These are phyloP conservation scores for Solanum acaule DNA, from an alignment of 257 asterid species.

Conservation along the genomic window DNA sequence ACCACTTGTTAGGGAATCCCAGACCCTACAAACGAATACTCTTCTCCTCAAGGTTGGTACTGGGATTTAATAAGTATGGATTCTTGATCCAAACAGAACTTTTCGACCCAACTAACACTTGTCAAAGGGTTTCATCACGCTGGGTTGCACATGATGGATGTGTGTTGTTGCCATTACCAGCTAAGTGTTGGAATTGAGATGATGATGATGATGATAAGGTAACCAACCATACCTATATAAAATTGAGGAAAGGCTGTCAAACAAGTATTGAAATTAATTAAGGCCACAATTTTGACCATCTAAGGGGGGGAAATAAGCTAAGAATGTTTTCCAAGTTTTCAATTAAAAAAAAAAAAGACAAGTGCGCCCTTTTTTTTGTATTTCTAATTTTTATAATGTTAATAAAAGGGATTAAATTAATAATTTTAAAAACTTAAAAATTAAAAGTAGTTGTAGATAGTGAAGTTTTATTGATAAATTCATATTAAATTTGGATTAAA, in stretches of 20 bases:
- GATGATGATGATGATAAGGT: not conserved
- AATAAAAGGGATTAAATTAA: not conserved
- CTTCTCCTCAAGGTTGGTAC: slow-evolving; percentile 36
- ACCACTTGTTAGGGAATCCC: slow-evolving; percentile 76
- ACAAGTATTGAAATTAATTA: not conserved
- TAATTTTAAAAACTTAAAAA: too few relatives aligned
- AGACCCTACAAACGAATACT: slow-evolving; percentile 52
- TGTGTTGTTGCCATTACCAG: not conserved
- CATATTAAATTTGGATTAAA: not conserved
- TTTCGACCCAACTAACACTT: not conserved
- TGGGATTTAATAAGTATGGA: slow-evolving; percentile 9
- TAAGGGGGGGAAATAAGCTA: not conserved
- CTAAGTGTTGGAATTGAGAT: not conserved
- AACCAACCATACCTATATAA: not conserved
- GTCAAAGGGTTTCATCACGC: not conserved
- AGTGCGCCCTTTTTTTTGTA: not conserved
- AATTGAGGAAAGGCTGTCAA: too few relatives aligned
- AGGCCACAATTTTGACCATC: not conserved
- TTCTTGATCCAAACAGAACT: slow-evolving; percentile 2
- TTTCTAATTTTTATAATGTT: not conserved
- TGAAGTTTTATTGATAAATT: not conserved
- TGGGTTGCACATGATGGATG: not conserved
- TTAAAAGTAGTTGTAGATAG: not conserved
- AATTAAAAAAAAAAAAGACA: too few relatives aligned
- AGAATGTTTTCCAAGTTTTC: not conserved